A percentile compares a stretch with the other conserved stretches of the same genome.
Evolutionary conservation across 371 early-diverging fungal species (phyloP).

Genomic region (Mortierella sp.): DNA sequence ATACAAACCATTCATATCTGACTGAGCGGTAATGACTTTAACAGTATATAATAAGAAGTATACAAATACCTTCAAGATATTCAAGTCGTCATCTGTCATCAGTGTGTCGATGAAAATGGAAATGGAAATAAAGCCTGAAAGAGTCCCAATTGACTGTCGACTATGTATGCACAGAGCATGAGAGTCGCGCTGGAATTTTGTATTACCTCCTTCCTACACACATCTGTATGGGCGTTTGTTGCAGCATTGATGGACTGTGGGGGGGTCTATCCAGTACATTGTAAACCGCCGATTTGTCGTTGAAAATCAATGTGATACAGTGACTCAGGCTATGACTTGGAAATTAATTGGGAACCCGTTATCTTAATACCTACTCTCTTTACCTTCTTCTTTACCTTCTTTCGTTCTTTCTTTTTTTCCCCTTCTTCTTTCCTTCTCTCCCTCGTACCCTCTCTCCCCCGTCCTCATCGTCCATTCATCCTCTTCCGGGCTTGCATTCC

Average conservation of each 20-base stretch:
- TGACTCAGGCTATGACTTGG: slow-evolving; percentile 22
- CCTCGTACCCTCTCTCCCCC: not conserved
- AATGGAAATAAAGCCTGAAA: not conserved
- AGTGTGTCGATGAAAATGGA: not conserved
- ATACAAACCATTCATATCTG: too few species aligned
- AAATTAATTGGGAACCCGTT: not conserved
- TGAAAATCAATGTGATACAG: not conserved
- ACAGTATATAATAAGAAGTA: too few species aligned
- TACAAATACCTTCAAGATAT: too few species aligned
- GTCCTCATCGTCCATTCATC: not conserved
- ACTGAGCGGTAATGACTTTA: too few species aligned
- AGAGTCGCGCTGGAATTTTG: too few species aligned
- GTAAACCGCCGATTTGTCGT: slow-evolving; percentile 21
- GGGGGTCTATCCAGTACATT: not conserved
- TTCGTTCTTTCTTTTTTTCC: not conserved
- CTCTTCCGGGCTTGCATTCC: not conserved
- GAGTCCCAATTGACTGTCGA: not conserved
- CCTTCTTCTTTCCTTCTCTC: not conserved
- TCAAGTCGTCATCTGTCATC: not conserved
- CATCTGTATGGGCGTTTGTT: too few species aligned
- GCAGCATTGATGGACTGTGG: too few species aligned
- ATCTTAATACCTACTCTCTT: not conserved
- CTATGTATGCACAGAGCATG: too few species aligned
- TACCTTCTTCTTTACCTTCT: not conserved
- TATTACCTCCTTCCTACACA: not conserved